A percentile compares a stretch with the other conserved stretches of the same genome.
Conservation (phyloP, 129 eudicot genomes). For the Pulicaria dysenterica region DNA sequence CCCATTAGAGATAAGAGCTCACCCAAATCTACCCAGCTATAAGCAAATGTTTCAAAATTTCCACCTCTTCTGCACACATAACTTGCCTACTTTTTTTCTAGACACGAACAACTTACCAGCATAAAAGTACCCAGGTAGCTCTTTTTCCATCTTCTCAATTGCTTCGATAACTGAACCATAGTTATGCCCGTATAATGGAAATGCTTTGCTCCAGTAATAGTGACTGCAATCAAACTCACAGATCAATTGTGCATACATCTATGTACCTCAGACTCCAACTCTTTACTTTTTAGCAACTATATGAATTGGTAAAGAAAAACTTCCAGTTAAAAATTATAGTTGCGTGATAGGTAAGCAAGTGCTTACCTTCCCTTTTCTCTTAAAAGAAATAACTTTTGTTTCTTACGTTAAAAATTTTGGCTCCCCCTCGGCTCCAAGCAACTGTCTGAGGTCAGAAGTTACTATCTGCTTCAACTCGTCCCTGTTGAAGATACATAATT, state of each 20-base stretch:
- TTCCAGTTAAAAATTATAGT: not conserved
- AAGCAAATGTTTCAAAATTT: constrained; percentile 4
- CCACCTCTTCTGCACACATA: not conserved
- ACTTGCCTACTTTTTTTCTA: not conserved
- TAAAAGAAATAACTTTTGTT: not conserved
- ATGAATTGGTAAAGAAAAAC: constrained; percentile 13
- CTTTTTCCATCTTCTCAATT: constrained; percentile 80
- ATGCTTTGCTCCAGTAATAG: constrained; percentile 93
- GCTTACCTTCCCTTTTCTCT: not conserved
- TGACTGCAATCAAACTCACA: constrained; percentile 59
- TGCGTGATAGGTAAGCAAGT: not conserved
- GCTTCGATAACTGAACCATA: constrained; percentile 79
- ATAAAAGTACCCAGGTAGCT: constrained; percentile 90
- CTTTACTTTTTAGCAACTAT: constrained; percentile 13
- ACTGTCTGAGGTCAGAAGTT: constrained; percentile 78
- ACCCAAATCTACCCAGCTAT: not conserved
- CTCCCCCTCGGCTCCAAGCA: constrained; percentile 91
- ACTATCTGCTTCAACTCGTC: constrained; percentile 86
- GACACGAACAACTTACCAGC: constrained; percentile 56
- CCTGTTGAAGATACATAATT: constrained; percentile 42
- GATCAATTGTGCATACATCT: not conserved
- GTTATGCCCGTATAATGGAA: constrained; percentile 74
- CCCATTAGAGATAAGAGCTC: not conserved
- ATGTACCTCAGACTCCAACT: not conserved
- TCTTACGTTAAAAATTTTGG: constrained; percentile 72